A percentile compares a stretch with the other conserved stretches of the same genome.
Conservation (phyloP, 306 rosid species). For the Vicia faba region DNA sequence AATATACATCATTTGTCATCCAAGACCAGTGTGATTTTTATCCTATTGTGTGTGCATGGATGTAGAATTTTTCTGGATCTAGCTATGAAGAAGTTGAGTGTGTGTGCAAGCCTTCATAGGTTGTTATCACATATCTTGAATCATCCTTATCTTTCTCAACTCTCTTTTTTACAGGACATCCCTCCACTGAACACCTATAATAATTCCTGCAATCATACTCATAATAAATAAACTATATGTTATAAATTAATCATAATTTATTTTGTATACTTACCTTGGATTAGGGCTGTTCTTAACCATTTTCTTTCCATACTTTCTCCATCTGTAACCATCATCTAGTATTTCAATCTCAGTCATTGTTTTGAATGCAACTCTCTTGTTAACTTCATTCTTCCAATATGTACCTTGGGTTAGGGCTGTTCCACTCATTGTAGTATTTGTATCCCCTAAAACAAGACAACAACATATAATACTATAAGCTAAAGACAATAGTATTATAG, state of each 20-base stretch:
- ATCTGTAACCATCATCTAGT: conserved; percentile 82
- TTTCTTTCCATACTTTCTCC: conserved; percentile 98
- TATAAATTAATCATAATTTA: neutral
- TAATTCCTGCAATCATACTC: conserved; percentile 65
- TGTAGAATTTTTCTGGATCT: too few species aligned
- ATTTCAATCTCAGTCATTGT: conserved; percentile 75
- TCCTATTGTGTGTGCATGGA: too few species aligned
- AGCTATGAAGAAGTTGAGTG: conserved; percentile 52
- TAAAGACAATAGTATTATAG: too few species aligned
- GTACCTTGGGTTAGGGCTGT: too few species aligned
- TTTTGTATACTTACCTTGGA: conserved; percentile 59
- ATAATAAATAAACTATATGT: neutral
- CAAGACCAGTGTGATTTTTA: too few species aligned
- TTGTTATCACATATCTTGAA: conserved; percentile 72
- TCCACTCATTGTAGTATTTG: conserved; percentile 18
- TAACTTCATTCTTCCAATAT: conserved; percentile 40
- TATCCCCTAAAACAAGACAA: neutral
- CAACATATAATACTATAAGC: neutral
- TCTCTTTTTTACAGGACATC: conserved; percentile 89
- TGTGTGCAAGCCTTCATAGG: conserved; percentile 84
- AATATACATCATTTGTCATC: too few species aligned
- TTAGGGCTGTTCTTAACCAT: conserved; percentile 88
- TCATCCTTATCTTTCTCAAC: conserved; percentile 89
- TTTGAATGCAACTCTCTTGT: conserved; percentile 73
- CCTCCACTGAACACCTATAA: conserved; percentile 78